Evolutionary conservation across 768 basidiomycete species (phyloP), one percentile per base, ranked within the genome.

Genomic region (Mycena belliarum): DNA sequence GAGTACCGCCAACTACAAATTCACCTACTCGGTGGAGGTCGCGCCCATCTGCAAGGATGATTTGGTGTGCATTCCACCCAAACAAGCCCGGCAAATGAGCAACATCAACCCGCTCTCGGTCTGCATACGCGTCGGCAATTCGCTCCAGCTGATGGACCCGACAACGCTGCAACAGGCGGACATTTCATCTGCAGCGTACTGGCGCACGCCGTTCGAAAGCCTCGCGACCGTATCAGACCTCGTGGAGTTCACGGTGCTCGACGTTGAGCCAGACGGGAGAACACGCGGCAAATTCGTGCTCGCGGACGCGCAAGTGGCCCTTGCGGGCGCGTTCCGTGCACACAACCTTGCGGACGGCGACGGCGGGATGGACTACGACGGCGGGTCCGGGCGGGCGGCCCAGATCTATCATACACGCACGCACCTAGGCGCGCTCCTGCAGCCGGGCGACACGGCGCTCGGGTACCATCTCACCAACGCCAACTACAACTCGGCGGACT

Each of bases 21-120:
- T 91, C 74, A 94, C 95, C 6, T 98, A 93, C 79, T 97, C 95
- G 6, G 91, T 98, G 64, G 96, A 98, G 75, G 97, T 99, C 68
- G 84, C 89, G 5, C 95, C 97, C 0, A 85, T 99, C 54, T 99
- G 97, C 79, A 98, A 98, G 71, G 97, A 98, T 69, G 97, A 99
- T 73, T 83, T 99, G 25, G 89, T 98, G 21, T 93, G 91, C 70
- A 79, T 99, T 33, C 93, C 95, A 3, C 72, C 76, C 12, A 92
- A 93, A 67, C 87, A 88, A 64, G 95, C 97, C 0, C 86, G 88
- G 10, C 76, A 84, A 18, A 76, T 95, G 55, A 85, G 88, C 69
- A 98, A 95, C 77, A 96, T 99, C 75, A 85, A 80, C 60, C 94
- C 91, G 1, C 78, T 99, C 32, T 86, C 88, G 12, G 69, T 99